Conservation (phyloP, 2,329 filamentous ascomycete genomes). For the Apiospora koreana region DNA sequence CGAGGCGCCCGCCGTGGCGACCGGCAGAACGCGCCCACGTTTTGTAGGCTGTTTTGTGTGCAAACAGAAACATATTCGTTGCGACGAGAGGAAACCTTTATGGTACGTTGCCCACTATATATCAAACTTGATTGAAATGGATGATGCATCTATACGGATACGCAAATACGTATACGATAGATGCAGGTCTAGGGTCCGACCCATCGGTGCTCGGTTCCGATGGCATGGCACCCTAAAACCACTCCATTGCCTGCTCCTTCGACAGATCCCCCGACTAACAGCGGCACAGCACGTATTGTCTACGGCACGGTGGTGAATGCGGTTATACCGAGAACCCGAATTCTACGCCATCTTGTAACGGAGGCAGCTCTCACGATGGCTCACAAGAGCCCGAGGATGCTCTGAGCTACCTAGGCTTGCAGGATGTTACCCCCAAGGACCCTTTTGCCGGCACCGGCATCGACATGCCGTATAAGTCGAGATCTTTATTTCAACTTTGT, state of each 20-base stretch:
- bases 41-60: constrained; percentile 36
- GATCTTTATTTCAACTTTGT: constrained; percentile 39
- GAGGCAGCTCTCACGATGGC: background rate
- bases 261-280: constrained; percentile 16
- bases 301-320: constrained; percentile 46
- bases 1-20: background rate
- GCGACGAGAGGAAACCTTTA: constrained; percentile 46
- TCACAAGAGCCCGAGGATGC: constrained; percentile 4
- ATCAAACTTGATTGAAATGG: background rate
- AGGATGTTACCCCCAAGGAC: constrained; percentile 27
- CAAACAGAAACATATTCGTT: constrained; percentile 46
- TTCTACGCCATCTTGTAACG: background rate
- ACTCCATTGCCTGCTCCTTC: background rate
- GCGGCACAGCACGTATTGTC: constrained; percentile 42
- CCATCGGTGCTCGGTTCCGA: constrained; percentile 4
- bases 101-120: constrained; percentile 37
- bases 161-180: constrained; percentile 3
- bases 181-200: background rate
- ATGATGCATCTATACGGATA: background rate
- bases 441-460: constrained; percentile 31
- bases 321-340: constrained; percentile 26
- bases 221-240: constrained; percentile 7
- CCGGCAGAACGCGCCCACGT: background rate
- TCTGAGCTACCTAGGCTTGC: constrained; percentile 15
- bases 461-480: constrained; percentile 35